phyloP scores from a whole-genome alignment of 2,329 filamentous ascomycete genomes.

The Leptographium wingfieldii region DNA sequence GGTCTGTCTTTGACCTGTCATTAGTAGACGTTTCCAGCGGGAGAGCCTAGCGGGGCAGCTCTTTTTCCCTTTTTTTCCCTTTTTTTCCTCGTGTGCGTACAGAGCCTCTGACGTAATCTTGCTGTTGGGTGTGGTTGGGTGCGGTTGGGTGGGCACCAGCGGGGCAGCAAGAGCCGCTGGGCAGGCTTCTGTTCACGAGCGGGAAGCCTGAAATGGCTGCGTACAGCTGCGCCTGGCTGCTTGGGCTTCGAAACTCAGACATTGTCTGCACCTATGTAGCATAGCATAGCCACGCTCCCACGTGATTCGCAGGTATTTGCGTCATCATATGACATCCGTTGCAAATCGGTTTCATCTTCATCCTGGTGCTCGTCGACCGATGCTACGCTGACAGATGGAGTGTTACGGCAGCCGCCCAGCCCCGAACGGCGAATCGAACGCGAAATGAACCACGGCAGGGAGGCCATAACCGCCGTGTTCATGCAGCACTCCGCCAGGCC shows the following conservation, averaged over 20 bases:
- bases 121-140: no score
- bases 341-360: neutral
- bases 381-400: neutral
- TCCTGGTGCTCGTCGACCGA: neutral
- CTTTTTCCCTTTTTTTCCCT: neutral
- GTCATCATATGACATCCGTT: neutral
- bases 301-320: no score
- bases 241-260: no score
- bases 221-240: no score
- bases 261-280: no score
- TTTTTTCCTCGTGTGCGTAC: neutral
- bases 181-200: no score
- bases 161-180: no score
- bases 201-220: no score
- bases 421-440: neutral
- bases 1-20: neutral
- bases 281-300: no score
- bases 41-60: neutral
- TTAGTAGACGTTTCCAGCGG: neutral
- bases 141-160: no score
- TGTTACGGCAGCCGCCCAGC: neutral
- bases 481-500: neutral
- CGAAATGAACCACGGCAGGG: neutral
- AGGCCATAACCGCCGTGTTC: neutral
- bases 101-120: neutral